Conservation (phyloP, 1,139 yeast genomes). For the Yamadazyma pseudoaaseri region DNA sequence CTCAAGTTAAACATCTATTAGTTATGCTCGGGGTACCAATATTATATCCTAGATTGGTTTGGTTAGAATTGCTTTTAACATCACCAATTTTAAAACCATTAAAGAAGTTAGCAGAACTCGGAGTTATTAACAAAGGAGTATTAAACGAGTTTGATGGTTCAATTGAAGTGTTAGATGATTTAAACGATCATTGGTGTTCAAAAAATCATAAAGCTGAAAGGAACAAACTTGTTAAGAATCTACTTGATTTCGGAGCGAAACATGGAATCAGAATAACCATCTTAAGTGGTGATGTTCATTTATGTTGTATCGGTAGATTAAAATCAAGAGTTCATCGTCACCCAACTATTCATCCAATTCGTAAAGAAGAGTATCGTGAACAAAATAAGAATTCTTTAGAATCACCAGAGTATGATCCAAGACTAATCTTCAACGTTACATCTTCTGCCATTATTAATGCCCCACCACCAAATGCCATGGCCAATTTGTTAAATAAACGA, state of each 20-base stretch:
- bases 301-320: conserved; percentile 80
- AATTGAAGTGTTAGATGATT: conserved; percentile 85
- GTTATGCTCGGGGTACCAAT: conserved; percentile 93
- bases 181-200: conserved; percentile 97
- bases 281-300: conserved; percentile 90
- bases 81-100: conserved; percentile 64
- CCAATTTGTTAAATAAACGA: conserved; percentile 62
- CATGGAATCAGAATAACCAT: conserved; percentile 75
- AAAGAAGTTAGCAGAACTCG: conserved; percentile 65
- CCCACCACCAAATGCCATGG: conserved; percentile 91
- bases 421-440: conserved; percentile 78
- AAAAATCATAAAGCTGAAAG: conserved; percentile 78
- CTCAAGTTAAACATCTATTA: conserved; percentile 68
- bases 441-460: conserved; percentile 89
- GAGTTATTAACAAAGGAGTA: conserved; percentile 63
- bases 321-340: conserved; percentile 56
- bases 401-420: conserved; percentile 65
- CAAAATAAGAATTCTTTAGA: conserved; percentile 39
- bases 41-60: conserved; percentile 87
- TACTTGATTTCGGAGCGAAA: conserved; percentile 62
- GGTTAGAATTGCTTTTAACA: conserved; percentile 76
- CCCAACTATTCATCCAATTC: conserved; percentile 28
- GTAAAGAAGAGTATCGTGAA: conserved; percentile 26
- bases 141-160: conserved; percentile 91
- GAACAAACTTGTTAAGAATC: conserved; percentile 53